phyloP scores from a whole-genome alignment of 2,329 filamentous ascomycete species.

The Venturia pyrina region DNA sequence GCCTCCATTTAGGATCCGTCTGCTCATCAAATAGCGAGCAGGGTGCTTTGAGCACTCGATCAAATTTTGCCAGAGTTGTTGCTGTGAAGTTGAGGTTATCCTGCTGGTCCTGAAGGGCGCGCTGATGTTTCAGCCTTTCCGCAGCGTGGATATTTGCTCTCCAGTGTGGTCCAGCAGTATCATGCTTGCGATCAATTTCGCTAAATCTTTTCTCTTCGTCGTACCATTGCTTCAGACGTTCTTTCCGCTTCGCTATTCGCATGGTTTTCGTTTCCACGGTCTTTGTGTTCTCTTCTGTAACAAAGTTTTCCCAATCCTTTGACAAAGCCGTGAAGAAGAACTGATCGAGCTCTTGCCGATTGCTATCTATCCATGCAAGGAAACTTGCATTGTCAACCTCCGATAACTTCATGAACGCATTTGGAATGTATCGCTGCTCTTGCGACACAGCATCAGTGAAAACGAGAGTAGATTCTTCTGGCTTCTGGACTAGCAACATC shows the following conservation, averaged over 20 bases:
- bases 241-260: conserved; percentile 65
- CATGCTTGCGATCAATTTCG: conserved; percentile 65
- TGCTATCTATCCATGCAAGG: conserved; percentile 75
- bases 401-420: conserved; percentile 73
- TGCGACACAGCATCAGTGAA: conserved; percentile 60
- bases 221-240: conserved; percentile 74
- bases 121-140: conserved; percentile 84
- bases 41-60: conserved; percentile 65
- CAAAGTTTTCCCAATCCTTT: conserved; percentile 81
- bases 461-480: conserved; percentile 65
- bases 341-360: conserved; percentile 66
- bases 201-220: conserved; percentile 44
- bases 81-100: conserved; percentile 74
- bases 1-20: conserved; percentile 66
- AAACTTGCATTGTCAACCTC: conserved; percentile 86
- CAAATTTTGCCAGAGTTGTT: conserved; percentile 66
- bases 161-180: conserved; percentile 81
- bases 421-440: conserved; percentile 61
- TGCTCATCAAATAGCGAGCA: conserved; percentile 69
- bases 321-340: conserved; percentile 77
- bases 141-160: conserved; percentile 90
- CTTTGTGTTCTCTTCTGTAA: conserved; percentile 67
- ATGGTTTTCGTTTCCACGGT: conserved; percentile 65
- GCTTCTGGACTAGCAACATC: conserved; percentile 90
- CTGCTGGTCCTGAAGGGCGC: conserved; percentile 83